Base-by-base conservation (phyloP, 2,329 filamentous ascomycete genomes). In the Sphaerulina vaccinii region DNA sequence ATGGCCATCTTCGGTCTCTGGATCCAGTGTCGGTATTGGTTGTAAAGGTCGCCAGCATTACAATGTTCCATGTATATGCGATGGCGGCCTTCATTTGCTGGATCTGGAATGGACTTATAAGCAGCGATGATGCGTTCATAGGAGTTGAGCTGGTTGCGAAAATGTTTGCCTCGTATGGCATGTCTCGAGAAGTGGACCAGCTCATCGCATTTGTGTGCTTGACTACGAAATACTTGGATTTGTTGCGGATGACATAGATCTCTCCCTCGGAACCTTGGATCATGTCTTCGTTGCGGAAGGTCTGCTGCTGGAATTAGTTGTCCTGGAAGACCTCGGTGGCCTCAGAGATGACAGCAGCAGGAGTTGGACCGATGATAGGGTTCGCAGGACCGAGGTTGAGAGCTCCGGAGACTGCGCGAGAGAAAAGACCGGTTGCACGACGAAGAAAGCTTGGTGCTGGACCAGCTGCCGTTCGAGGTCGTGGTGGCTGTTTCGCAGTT, bases 1-100 rank as follows among this genome's bases (percentile, higher is more conserved):
- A 56, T 44, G 19, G 38, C 15, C 10, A n/a, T 11, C 3, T 38
- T 18, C 7, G 49, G 37, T 3, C 44, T 19, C 3, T 36, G 36
- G 13, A 29, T 15, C 45, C 29, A 50, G 18, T 49, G 35, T 3
- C 13, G n/a, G 18, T 53, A 46, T 21, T 55, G 51, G 2, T 49
- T 39, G 13, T 29, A 15, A 0, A 62, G 53, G 16, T 54, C 52
- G 1, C 58, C 58, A 23, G 50, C 56, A 3, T 37, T 37, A 27
- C 54, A 58, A 42, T 55, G 60, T 24, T 61, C 60, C 27, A 60
- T 47, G 18, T 43, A 45, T 13, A 60, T 27, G 45, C 38, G 42
- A 13, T 39, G 41, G 3, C 47, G 46, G 2, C 45, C 46, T 16
- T 35, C 22, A 15, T 39, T 32, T 11, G 21, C 19, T 15, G 23